A percentile compares a stretch with the other conserved stretches of the same genome.
Conservation (phyloP, 1,139 yeast genomes). For the Scheffersomyces titani region DNA sequence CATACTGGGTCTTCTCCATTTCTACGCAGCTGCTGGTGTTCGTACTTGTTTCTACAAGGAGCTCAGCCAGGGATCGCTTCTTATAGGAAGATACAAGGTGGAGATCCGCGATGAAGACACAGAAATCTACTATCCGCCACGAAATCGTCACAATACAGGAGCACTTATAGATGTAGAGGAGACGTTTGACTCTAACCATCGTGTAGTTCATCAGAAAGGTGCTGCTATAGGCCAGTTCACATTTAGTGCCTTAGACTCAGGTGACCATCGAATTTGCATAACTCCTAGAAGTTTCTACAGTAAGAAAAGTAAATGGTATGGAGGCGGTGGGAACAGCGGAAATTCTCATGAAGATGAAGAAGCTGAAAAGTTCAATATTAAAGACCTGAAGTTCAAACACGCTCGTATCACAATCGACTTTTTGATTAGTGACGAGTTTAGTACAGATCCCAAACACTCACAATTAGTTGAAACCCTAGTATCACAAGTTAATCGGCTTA, state of each 20-base stretch:
- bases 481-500: slow-evolving; percentile 53
- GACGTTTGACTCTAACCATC: slow-evolving; percentile 64
- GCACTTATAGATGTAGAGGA: slow-evolving; percentile 56
- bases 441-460: slow-evolving; percentile 53
- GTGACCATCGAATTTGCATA: slow-evolving; percentile 73
- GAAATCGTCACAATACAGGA: slow-evolving; percentile 29
- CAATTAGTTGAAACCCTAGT: slow-evolving; percentile 51
- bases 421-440: slow-evolving; percentile 51
- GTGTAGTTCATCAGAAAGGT: slow-evolving; percentile 67
- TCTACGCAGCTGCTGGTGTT: slow-evolving; percentile 58
- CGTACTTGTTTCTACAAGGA: slow-evolving; percentile 70
- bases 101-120: slow-evolving; percentile 53
- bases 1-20: slow-evolving; percentile 29
- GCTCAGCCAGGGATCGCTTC: slow-evolving; percentile 56
- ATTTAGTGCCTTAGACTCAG: slow-evolving; percentile 54
- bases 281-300: slow-evolving; percentile 54
- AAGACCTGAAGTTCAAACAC: slow-evolving; percentile 53
- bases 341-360: slow-evolving; percentile 9
- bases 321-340: slow-evolving; percentile 9
- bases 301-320: slow-evolving; percentile 16
- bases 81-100: slow-evolving; percentile 60
- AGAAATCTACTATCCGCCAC: slow-evolving; percentile 46
- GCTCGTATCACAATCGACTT: slow-evolving; percentile 53
- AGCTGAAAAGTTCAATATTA: slow-evolving; percentile 1
- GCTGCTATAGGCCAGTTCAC: slow-evolving; percentile 63